Base-by-base conservation (phyloP, 2,329 filamentous ascomycete species). In the Elsinoe ampelina region DNA sequence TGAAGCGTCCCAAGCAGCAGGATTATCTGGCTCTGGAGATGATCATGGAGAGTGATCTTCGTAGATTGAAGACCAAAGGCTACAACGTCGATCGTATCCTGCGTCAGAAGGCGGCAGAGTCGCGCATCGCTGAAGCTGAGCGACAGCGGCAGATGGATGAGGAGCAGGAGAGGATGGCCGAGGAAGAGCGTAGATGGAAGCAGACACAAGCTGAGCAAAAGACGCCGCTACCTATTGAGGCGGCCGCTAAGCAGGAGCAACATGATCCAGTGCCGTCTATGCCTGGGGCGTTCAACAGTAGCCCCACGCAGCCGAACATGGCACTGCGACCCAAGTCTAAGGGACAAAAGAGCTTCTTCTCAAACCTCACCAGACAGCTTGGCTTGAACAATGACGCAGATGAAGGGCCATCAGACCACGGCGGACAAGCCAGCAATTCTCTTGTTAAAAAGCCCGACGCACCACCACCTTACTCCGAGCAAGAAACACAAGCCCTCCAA, bases 1-100 rank as follows among this genome's bases (percentile, higher is more conserved):
- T 98, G 48, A 82, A 82, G 54, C 82, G 89, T 19, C 90, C 92
- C 6, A 92, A 88, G 61, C 87, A 95, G 65, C 87, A 95, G 66
- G 90, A 92, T 1, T 89, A 89, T 56, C 80, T 96, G 57, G 92
- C 93, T 55, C 83, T 98, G 57, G 93, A 97, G 71, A 91, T 89
- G 55, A 86, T 98, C 61, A 75, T 98, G 36, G 92, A 87, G 58
- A 84, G 93, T 7, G 89, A 92, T 63, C 77, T 98, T 20, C 80
- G 87, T 47, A 85, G 91, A 54, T 74, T 98, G 39, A 85, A 89
- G 64, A 83, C 84, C 59, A 89, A 93, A 61, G 93, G 93, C 1
- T 97, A 96, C 76, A 97, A 98, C 63, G 93, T 98, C 38, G 89
- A 96, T 66, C 86, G 93, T 51, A 97, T 98, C 60, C 77, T 98